A percentile compares a stretch with the other conserved stretches of the same genome.
These are phyloP conservation scores for Grosmannia serpens DNA, from an alignment of 2,329 filamentous ascomycete genomes.

Conservation along the genomic window DNA sequence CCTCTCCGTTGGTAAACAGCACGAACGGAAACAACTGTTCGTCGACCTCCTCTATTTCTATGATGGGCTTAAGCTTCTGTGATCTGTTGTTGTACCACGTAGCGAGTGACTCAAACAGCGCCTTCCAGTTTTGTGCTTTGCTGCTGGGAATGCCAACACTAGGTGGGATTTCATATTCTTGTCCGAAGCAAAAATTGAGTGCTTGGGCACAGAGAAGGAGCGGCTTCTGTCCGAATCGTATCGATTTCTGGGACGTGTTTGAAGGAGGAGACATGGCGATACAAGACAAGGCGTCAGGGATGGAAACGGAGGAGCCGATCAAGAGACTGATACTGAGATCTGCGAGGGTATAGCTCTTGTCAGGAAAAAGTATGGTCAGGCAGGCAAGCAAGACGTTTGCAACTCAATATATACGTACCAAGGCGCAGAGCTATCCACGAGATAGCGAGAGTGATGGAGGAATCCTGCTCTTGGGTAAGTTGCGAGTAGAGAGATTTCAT, in stretches of 20 bases:
- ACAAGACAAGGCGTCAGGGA: background rate
- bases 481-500: background rate
- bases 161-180: background rate
- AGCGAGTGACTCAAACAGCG: conserved; percentile 19
- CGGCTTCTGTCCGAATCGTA: background rate
- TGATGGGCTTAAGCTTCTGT: conserved; percentile 21
- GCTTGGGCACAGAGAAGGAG: background rate
- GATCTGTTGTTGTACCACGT: conserved; percentile 22
- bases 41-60: conserved; percentile 20
- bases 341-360: background rate
- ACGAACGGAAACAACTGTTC: conserved; percentile 22
- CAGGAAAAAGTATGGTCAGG: too few species aligned
- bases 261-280: background rate
- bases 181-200: background rate
- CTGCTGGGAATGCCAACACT: too few species aligned
- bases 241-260: too few species aligned
- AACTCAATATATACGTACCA: too few species aligned
- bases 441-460: background rate
- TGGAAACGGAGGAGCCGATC: background rate
- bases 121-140: conserved; percentile 15
- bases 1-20: conserved; percentile 30
- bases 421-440: background rate
- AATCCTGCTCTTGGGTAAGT: background rate
- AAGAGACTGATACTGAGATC: background rate
- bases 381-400: too few species aligned